Percentiles rank a stretch among this genome's conserved stretches.
Evolutionary conservation across 192 early-diverging fungal species (phyloP).

Genomic region (Jimgerdemannia flammicorona): DNA sequence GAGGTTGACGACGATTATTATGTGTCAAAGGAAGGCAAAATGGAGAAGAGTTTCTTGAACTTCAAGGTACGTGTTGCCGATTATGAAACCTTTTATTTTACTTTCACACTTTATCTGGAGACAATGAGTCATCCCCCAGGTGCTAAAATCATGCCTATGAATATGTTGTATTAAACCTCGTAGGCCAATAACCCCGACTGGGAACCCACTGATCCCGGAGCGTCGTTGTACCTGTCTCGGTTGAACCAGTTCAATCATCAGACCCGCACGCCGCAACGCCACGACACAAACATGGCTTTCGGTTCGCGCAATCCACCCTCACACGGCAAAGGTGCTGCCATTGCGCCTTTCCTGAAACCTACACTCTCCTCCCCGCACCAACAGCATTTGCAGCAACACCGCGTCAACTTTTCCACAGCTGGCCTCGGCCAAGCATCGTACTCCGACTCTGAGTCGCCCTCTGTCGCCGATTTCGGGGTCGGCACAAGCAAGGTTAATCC

Average conservation of each 20-base stretch:
- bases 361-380: constrained; percentile 13
- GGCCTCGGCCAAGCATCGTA: not conserved
- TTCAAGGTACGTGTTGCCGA: constrained; percentile 67
- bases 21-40: constrained; percentile 87
- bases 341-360: constrained; percentile 15
- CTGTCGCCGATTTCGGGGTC: not conserved
- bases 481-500: not conserved
- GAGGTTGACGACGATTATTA: constrained; percentile 49
- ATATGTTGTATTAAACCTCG: not conserved
- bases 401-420: not conserved
- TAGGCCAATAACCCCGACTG: constrained; percentile 89
- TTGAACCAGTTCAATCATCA: constrained; percentile 43
- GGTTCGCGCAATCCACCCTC: constrained; percentile 9
- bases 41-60: constrained; percentile 96
- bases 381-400: constrained; percentile 5
- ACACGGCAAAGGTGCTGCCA: constrained; percentile 5
- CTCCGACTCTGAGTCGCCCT: not conserved
- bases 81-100: not conserved
- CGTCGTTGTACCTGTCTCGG: constrained; percentile 74
- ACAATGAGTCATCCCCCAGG: not conserved
- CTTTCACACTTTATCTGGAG: not conserved
- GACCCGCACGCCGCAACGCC: not conserved
- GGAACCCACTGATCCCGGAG: constrained; percentile 79
- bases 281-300: constrained; percentile 1
- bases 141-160: constrained; percentile 12